Base-by-base conservation (phyloP, 306 rosid species). In the Corylus heterophylla region DNA sequence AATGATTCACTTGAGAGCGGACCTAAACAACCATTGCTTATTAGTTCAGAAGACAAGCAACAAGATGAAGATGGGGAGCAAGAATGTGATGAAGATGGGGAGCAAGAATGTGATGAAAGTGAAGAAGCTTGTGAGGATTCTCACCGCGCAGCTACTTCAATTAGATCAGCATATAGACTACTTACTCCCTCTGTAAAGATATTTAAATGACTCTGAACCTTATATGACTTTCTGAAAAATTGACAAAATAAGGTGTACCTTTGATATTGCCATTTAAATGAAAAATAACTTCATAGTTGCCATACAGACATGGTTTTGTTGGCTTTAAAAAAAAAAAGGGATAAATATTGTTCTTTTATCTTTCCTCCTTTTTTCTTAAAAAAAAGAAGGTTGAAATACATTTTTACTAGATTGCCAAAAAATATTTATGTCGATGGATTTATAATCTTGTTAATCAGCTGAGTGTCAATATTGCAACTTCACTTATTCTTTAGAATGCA, bases 101-200 rank as follows among this genome's bases (percentile, higher is more conserved):
- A 91, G 52, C 89, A 82, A 73, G 99, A 92, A 83, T 69, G 3
- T 80, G 97, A 96, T 84, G 98, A 86, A 79, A 91, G 97, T 54
- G 97, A 95, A 88, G 98, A 96, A 89, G 90, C 97, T 82, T 42
- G 88, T 12, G 93, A 86, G 81, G 94, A 91, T 22, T 88, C 94
- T 76, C 98, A 91, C 75, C 76, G 5, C 47, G 96, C 99, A 35
- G 98, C 89, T 77, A 89, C 88, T 76, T 96, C 99, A 56, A 82
- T 96, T 78, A 74, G 73, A 71, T 69, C 90, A 1, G 99, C 99
- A 27, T 96, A 96, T 82, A 85, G 93, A 88, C 90, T 96, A 73
- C 99, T 96, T 67, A 93, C 99, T 16, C 99, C 97, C 73, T 96
- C 99, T 75, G 97, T 96, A 63, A 96, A 96, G 97, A 98, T 96